Evolutionary conservation across 495 filamentous ascomycete genomes (phyloP), one percentile per base, ranked within the genome.

Genomic region (Aspergillus saccharolyticus): DNA sequence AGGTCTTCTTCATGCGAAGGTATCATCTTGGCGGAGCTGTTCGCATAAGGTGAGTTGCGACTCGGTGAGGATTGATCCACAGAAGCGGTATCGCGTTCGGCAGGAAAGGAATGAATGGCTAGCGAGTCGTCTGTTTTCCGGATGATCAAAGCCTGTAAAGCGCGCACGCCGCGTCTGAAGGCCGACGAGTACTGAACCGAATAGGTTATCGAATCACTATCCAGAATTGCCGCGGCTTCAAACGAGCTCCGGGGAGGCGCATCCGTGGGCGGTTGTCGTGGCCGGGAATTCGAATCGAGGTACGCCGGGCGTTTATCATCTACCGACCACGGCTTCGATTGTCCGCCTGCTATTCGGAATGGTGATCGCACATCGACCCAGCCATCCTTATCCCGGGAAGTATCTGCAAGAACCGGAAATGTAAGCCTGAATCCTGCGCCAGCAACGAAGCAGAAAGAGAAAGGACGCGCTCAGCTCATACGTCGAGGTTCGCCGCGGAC

Each of bases 141-240:
- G 30, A 65, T 62, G 54, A 75, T 65, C 44, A 72, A 68, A 3
- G 70, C 61, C 58, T 66, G 71, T 30, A 74, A 70, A 17, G 71
- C 70, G 50, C 64, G 70, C 9, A 70, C 70, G 4, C 71, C 61
- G 24, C 69, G 64, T 18, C 57, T 65, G 52, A 75, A 67, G 42
- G 62, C 55, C 19, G 68, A 72, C 8, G 70, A 57, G 16, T 69
- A 59, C 55, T 70, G 66, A 14, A 53, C 48, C 46, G 63, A 16
- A 47, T 65, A 63, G 3, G 63, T 44, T 22, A 62, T 30, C 17
- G 60, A 54, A 49, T 61, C 66, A 47, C 61, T 54, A 45, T 70
- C 67, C 14, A 62, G 54, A 14, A 62, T 58, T 4, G 65, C 15
- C 4, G 60, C 61, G 0, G 56, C 57, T 44, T 74, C 68, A 42